Conservation (phyloP, 495 filamentous ascomycete genomes). For the Aspergillus heteromorphus region DNA sequence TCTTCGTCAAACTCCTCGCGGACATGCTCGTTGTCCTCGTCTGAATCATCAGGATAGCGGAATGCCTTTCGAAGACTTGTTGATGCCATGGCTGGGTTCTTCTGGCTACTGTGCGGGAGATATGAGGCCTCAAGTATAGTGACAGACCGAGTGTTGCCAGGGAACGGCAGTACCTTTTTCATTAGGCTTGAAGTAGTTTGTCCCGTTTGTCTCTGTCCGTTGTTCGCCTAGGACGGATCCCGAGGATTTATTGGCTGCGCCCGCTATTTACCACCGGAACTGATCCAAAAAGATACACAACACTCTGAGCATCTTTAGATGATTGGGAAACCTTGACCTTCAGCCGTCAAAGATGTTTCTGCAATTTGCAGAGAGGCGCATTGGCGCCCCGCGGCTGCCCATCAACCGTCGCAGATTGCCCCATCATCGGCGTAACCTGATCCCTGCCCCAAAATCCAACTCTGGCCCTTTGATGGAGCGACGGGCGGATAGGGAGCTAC, state of each 20-base stretch:
- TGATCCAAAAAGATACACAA: neutral
- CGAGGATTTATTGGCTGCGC: neutral
- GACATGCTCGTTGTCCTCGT: slow-evolving; percentile 36
- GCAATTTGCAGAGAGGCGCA: slow-evolving; percentile 12
- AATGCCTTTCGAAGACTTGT: slow-evolving; percentile 58
- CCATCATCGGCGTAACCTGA: slow-evolving; percentile 38
- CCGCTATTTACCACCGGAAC: neutral
- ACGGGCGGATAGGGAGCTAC: slow-evolving; percentile 75
- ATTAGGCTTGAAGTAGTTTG: slow-evolving; percentile 20
- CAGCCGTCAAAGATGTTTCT: slow-evolving; percentile 10
- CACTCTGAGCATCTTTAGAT: neutral
- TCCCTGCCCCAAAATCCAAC: slow-evolving; percentile 42
- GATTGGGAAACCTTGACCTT: neutral
- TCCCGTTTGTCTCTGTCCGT: slow-evolving; percentile 25
- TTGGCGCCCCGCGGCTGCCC: slow-evolving; percentile 14
- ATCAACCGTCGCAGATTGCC: slow-evolving; percentile 7
- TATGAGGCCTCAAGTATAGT: neutral
- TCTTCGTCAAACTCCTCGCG: slow-evolving; percentile 60
- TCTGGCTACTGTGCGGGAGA: neutral
- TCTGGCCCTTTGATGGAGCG: slow-evolving; percentile 72
- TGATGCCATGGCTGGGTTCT: slow-evolving; percentile 33
- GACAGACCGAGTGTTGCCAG: too few species aligned
- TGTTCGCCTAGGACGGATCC: neutral
- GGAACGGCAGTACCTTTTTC: neutral
- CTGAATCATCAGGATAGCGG: slow-evolving; percentile 53